phyloP scores from a whole-genome alignment of 345 rosid genomes.

The Acer campestre region DNA sequence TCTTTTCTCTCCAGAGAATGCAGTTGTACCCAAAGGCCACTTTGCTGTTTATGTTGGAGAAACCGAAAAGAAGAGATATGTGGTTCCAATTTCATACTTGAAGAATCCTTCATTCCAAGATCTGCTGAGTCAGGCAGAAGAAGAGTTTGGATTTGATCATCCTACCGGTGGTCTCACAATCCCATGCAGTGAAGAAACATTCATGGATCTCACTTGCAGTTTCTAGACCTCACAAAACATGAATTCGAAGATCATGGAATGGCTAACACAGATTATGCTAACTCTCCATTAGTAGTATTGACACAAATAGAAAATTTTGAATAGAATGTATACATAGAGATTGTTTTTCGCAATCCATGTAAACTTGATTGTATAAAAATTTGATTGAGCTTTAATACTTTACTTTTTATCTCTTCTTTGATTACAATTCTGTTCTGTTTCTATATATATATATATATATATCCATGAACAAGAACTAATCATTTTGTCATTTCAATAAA shows the following conservation, averaged over 20 bases:
- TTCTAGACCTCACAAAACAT: not conserved
- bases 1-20: not conserved
- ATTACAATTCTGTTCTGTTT: no score
- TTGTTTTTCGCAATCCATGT: not conserved
- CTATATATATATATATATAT: no score
- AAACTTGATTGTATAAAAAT: not conserved
- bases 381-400: not conserved
- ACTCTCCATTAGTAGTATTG: not conserved
- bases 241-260: not conserved
- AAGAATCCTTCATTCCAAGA: constrained; percentile 45
- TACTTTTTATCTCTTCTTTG: no score
- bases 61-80: constrained; percentile 36
- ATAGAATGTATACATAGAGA: not conserved
- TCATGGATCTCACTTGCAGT: constrained; percentile 28
- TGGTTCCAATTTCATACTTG: constrained; percentile 46
- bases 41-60: constrained; percentile 52
- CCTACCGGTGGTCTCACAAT: constrained; percentile 57
- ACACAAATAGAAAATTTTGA: not conserved
- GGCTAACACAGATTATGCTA: not conserved
- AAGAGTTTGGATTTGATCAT: constrained; percentile 48
- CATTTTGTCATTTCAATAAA: no score
- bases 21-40: constrained; percentile 43
- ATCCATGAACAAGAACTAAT: no score
- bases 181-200: constrained; percentile 44
- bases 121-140: constrained; percentile 38